Base-by-base conservation (phyloP, 495 filamentous ascomycete species). In the Penicillium turbatum region DNA sequence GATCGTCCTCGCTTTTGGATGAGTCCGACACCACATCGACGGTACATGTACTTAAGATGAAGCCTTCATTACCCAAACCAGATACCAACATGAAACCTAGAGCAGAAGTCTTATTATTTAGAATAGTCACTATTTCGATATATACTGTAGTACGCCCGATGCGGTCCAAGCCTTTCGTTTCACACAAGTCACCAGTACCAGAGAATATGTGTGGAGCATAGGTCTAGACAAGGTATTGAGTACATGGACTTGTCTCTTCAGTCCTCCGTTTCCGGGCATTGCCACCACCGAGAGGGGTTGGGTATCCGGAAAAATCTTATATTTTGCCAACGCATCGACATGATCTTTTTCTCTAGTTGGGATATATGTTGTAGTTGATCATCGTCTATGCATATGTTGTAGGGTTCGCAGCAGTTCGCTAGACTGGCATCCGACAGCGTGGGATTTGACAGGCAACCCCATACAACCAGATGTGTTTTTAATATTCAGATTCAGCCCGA, bases 1-100 rank as follows among this genome's bases (percentile, higher is more conserved):
- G 63, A 63, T 61, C 61, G 58, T 62, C 51, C 46, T 64, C 52
- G 42, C 34, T 54, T 46, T 26, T 61, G 59, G 56, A 65, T 64
- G 56, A 55, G 40, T 61, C 29, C 19, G 32, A 32, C 37, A 35
- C 34, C 35, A 32, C 17, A 32, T 24, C 11, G 6, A 36, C 12
- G n/a, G 0, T 26, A 32, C 48, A 9, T 19, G 9, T 26, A 41
- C 17, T 48, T 42, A 32, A 30, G 21, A 44, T 43, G 34, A 39
- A 27, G 19, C 30, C 34, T 24, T 56, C 57, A 60, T 60, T 47
- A 46, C 30, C 44, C 37, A 49, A 56, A 53, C 57, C 57, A 53
- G 49, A 53, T 39, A 35, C 29, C 0, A 32, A 30, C 48, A 51
- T 38, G n/a, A n/a, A n/a, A 48, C 12, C n/a, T 6, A 21, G 5